A percentile compares a stretch with the other conserved stretches of the same genome.
phyloP scores from a whole-genome alignment of 176 grass and related monocot species.

The Aechmea fasciata region DNA sequence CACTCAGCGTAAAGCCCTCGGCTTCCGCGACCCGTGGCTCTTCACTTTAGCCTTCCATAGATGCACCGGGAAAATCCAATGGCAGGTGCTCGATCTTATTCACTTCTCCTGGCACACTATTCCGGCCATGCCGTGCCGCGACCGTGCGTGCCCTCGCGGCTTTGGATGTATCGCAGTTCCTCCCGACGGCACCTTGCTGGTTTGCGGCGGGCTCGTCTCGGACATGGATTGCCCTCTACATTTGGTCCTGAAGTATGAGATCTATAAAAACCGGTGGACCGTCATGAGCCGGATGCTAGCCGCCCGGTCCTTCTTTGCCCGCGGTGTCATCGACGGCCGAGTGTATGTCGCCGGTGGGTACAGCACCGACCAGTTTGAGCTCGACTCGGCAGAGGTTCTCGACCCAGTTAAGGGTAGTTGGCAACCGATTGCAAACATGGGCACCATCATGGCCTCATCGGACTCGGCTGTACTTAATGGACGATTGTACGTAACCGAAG shows the following conservation, averaged over 20 bases:
- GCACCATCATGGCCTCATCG: conserved; percentile 62
- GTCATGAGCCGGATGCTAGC: conserved; percentile 68
- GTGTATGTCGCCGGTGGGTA: conserved; percentile 90
- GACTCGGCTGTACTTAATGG: conserved; percentile 69
- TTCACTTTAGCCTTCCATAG: conserved; percentile 89
- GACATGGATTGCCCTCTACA: conserved; percentile 96
- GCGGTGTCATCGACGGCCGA: conserved; percentile 53
- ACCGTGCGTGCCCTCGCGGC: conserved; percentile 64
- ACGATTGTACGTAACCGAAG: conserved; percentile 65
- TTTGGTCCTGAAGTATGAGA: conserved; percentile 72
- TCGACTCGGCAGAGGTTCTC: conserved; percentile 60
- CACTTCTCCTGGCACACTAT: conserved; percentile 69
- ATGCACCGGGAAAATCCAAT: conserved; percentile 92
- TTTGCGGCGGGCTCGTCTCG: conserved; percentile 81
- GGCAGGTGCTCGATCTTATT: conserved; percentile 76
- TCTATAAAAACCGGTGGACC: conserved; percentile 55
- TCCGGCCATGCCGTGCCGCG: conserved; percentile 80
- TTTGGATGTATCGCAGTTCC: conserved; percentile 83
- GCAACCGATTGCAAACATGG: conserved; percentile 53
- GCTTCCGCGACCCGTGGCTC: conserved; percentile 42
- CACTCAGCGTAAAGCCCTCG: conserved; percentile 36
- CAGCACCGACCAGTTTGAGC: conserved; percentile 74
- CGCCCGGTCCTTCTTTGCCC: conserved; percentile 74
- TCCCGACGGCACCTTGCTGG: conserved; percentile 41
- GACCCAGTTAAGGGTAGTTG: conserved; percentile 52